Evolutionary conservation across 2,329 filamentous ascomycete genomes (phyloP).

Genomic region (Colletotrichum destructivum): DNA sequence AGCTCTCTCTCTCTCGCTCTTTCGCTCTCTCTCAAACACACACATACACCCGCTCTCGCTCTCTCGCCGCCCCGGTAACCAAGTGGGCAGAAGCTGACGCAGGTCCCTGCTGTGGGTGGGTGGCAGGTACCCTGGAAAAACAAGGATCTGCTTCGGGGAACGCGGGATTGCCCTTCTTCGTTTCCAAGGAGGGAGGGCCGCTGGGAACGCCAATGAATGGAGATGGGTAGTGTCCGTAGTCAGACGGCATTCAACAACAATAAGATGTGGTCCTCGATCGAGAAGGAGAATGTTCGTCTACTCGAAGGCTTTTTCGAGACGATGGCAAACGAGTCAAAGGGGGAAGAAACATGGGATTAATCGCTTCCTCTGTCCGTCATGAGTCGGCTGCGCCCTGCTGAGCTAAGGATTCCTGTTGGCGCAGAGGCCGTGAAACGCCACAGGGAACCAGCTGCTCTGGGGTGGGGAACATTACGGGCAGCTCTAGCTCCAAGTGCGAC

Average conservation of each 20-base stretch:
- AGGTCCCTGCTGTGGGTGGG: conserved; percentile 28
- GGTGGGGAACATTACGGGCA: conserved; percentile 26
- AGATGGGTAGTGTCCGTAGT: neutral
- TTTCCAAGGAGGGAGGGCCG: neutral
- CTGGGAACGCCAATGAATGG: neutral
- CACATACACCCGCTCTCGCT: neutral
- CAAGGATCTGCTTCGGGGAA: conserved; percentile 23
- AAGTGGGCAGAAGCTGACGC: conserved; percentile 39
- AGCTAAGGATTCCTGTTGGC: conserved; percentile 25
- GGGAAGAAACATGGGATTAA: conserved; percentile 34
- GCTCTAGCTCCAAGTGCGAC: conserved; percentile 10
- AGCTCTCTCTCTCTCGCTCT: conserved; percentile 27
- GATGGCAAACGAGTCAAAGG: neutral
- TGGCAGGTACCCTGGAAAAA: conserved; percentile 1
- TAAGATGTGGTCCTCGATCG: neutral
- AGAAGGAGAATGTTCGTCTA: conserved; percentile 3
- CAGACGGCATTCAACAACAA: neutral
- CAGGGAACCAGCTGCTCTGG: conserved; percentile 8
- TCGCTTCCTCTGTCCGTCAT: conserved; percentile 1
- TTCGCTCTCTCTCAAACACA: neutral
- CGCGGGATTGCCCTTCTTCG: conserved; percentile 15
- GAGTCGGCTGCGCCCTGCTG: conserved; percentile 28
- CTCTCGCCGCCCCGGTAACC: conserved; percentile 32
- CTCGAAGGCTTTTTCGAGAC: conserved; percentile 2
- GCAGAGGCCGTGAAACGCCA: conserved; percentile 39